Evolutionary conservation across 2,329 filamentous ascomycete genomes (phyloP), one percentile per base, ranked within the genome.

Genomic region (Monosporascus cannonballus): DNA sequence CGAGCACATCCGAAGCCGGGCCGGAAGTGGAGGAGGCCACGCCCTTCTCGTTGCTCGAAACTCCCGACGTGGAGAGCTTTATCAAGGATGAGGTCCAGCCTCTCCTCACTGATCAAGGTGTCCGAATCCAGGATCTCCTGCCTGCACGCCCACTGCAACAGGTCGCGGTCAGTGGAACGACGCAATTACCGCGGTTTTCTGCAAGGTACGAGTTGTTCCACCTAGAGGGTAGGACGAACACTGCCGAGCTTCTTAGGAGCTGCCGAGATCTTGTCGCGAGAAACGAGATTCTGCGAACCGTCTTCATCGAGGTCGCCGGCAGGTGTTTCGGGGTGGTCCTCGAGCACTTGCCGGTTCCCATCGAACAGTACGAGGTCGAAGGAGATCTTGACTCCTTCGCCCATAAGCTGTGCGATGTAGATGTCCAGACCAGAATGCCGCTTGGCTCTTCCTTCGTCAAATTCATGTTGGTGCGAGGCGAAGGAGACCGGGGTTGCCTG

Each of bases 271-370:
- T 87, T 3, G 78, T 87, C 1, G 67, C 75, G 3, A 73, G 73
- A 7, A 84, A 86, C 62, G 83, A 87, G 59, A 83, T 87, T 24
- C 71, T 88, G 3, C 79, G 84, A 4, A 87, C 84, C 0, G 79
- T 87, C 5, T 88, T 87, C 56, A 74, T 86, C 15, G 72, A 76
- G 52, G 71, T 75, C 53, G 70, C 73, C 22, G 71, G 70, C 6
- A 71, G 72, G 38, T 81, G 76, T 59, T 75, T 81, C 54, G 77
- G 79, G 51, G 79, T 84, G 2, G 78, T 88, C 0, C 69, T 88
- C 2, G 72, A 81, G 27, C 70, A 78, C 17, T 69, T 87, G 2
- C 61, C 73, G 11, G 72, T 75, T 0, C 72, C 75, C 0, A 76
- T 85, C 39, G 72, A 75, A 37, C 72, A 79, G 45, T 75, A 80